phyloP scores from a whole-genome alignment of 2,329 filamentous ascomycete genomes.

The Botryotinia calthae region DNA sequence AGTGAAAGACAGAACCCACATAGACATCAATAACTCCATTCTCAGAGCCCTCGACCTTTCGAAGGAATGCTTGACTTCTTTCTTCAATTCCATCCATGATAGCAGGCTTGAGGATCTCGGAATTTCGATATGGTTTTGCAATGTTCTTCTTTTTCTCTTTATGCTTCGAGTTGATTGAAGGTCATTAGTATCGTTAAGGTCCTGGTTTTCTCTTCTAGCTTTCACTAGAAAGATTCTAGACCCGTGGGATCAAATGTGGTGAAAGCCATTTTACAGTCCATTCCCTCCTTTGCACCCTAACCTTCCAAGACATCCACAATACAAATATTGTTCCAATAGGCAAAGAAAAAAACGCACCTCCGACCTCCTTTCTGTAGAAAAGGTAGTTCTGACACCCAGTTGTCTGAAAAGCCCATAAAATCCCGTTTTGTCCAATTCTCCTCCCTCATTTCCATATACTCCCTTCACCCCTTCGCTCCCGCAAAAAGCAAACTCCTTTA shows the following conservation, averaged over 20 bases:
- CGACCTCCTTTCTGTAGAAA: conserved; percentile 39
- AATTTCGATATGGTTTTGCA: conserved; percentile 67
- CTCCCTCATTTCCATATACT: conserved; percentile 50
- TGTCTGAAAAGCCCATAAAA: conserved; percentile 62
- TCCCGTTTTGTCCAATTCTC: conserved; percentile 53
- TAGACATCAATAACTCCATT: conserved; percentile 57
- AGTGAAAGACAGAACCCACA: conserved; percentile 41
- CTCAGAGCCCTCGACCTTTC: conserved; percentile 48
- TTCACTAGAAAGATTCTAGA: neutral
- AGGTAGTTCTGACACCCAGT: conserved; percentile 44
- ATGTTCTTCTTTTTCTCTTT: conserved; percentile 60
- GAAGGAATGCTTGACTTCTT: conserved; percentile 54
- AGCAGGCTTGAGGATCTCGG: conserved; percentile 57
- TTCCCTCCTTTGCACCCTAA: no score
- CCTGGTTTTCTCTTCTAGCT: neutral
- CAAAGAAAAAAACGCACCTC: conserved; percentile 25
- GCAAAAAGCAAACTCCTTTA: conserved; percentile 59
- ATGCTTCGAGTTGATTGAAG: conserved; percentile 46
- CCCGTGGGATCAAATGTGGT: neutral
- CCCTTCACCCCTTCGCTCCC: conserved; percentile 56
- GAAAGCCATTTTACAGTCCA: neutral
- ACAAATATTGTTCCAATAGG: neutral
- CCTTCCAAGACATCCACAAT: neutral
- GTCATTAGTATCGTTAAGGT: neutral
- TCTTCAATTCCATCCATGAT: conserved; percentile 58